Evolutionary conservation across 371 early-diverging fungal species (phyloP).

Genomic region (Mucor indicus): DNA sequence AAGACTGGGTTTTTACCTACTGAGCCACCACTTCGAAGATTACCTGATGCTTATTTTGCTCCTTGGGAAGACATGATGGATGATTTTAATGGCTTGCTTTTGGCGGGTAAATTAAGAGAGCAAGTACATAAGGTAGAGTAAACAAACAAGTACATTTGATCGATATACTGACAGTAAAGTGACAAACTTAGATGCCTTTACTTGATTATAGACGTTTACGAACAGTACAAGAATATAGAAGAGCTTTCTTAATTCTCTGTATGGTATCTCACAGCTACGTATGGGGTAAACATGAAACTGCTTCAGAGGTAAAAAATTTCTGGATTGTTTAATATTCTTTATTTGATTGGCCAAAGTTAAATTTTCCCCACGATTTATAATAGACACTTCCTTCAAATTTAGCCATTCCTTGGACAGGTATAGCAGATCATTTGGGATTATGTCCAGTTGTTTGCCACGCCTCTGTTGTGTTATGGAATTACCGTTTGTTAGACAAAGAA

Average conservation of each 20-base stretch:
- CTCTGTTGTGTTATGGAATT: conserved; percentile 89
- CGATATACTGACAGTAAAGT: no score
- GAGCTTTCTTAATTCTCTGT: conserved; percentile 84
- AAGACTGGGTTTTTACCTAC: conserved; percentile 86
- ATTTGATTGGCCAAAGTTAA: no score
- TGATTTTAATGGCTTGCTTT: conserved; percentile 70
- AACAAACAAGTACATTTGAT: no score
- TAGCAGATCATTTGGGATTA: conserved; percentile 79
- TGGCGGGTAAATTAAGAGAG: conserved; percentile 75
- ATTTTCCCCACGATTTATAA: conserved; percentile 27
- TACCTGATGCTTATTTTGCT: conserved; percentile 74
- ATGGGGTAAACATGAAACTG: conserved; percentile 82
- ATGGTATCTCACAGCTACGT: conserved; percentile 91
- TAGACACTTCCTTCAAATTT: conserved; percentile 76
- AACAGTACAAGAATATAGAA: conserved; percentile 68
- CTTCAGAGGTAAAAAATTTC: conserved; percentile 68
- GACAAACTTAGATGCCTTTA: conserved; percentile 62
- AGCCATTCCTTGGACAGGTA: conserved; percentile 82
- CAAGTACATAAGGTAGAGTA: conserved; percentile 62
- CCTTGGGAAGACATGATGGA: conserved; percentile 90
- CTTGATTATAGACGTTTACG: conserved; percentile 62
- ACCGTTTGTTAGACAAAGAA: conserved; percentile 71
- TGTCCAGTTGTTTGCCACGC: conserved; percentile 89
- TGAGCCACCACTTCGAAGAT: conserved; percentile 68
- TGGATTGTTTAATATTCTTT: no score